These are phyloP conservation scores for Geotrichum histeridarum DNA, from an alignment of 1,139 yeast species.

Conservation along the genomic window DNA sequence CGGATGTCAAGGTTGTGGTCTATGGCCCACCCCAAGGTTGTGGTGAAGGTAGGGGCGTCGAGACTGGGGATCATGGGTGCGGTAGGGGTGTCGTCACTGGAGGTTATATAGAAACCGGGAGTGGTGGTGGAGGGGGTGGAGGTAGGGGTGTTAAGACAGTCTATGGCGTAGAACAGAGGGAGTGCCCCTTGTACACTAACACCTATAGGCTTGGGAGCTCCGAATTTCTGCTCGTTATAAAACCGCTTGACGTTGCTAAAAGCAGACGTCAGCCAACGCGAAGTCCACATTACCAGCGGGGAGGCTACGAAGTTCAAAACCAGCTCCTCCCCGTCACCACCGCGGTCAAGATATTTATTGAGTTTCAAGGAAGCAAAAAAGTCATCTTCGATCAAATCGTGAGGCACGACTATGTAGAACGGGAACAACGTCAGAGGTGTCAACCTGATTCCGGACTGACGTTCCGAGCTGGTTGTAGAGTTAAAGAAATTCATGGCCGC, in stretches of 20 bases:
- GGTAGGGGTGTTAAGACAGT: background rate
- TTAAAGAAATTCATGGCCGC: slow-evolving; percentile 41
- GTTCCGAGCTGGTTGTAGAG: slow-evolving; percentile 30
- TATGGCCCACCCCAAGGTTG: no score
- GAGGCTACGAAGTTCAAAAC: background rate
- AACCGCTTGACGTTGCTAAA: slow-evolving; percentile 31
- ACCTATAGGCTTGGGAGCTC: slow-evolving; percentile 13
- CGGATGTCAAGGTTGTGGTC: slow-evolving; percentile 35
- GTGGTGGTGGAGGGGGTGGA: background rate
- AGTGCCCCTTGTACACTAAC: slow-evolving; percentile 41
- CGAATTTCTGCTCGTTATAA: slow-evolving; percentile 23
- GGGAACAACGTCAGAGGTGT: slow-evolving; percentile 37
- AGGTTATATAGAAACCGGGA: no score
- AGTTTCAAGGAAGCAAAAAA: slow-evolving; percentile 23
- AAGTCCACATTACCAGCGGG: slow-evolving; percentile 12
- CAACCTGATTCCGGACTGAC: slow-evolving; percentile 33
- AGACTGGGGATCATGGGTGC: no score
- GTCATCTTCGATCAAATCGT: slow-evolving; percentile 29
- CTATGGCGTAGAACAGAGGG: slow-evolving; percentile 37
- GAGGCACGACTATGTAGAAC: slow-evolving; percentile 38
- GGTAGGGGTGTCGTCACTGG: no score
- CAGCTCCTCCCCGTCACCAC: background rate
- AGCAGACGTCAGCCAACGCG: slow-evolving; percentile 36
- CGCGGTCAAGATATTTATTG: slow-evolving; percentile 7
- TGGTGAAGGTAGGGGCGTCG: no score